A percentile compares a stretch with the other conserved stretches of the same genome.
phyloP scores from a whole-genome alignment of 1,284 basidiomycete species.

The Paramarasmius palmivorus region DNA sequence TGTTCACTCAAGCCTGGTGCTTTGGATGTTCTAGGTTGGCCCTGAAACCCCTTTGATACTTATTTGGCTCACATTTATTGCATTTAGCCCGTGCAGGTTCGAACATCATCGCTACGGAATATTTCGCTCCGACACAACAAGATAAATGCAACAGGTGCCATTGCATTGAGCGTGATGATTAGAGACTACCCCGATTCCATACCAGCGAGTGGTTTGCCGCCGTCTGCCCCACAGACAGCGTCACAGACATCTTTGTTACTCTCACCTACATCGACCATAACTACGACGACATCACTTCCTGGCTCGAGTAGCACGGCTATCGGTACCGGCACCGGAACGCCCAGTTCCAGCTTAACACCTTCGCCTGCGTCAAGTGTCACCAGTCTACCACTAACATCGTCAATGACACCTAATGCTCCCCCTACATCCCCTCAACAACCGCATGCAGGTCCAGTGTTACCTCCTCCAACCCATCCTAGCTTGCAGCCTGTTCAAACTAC shows the following conservation, averaged over 20 bases:
- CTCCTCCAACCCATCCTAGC: constrained; percentile 18
- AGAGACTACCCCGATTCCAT: constrained; percentile 87
- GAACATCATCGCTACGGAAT: constrained; percentile 81
- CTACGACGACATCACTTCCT: neutral
- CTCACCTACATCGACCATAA: constrained; percentile 9
- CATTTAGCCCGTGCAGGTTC: constrained; percentile 72
- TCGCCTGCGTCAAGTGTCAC: constrained; percentile 10
- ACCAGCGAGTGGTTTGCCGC: constrained; percentile 29
- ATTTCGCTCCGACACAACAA: constrained; percentile 87
- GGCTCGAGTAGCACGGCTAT: neutral
- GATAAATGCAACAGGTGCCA: constrained; percentile 80
- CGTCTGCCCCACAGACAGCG: constrained; percentile 21
- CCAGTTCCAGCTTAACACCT: constrained; percentile 6
- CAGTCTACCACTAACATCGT: constrained; percentile 2
- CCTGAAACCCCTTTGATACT: constrained; percentile 1
- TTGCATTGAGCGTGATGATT: constrained; percentile 93
- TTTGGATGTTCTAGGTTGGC: constrained; percentile 77
- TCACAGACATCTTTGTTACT: constrained; percentile 18
- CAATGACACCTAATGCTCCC: constrained; percentile 26
- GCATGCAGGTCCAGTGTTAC: constrained; percentile 3
- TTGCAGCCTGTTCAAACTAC: constrained; percentile 56
- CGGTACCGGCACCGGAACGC: neutral
- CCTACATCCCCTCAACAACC: constrained; percentile 31
- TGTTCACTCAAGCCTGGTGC: constrained; percentile 72
- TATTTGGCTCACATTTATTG: neutral